Conservation (phyloP, 2,329 filamentous ascomycete species). For the Stagonosporopsis rhizophila region DNA sequence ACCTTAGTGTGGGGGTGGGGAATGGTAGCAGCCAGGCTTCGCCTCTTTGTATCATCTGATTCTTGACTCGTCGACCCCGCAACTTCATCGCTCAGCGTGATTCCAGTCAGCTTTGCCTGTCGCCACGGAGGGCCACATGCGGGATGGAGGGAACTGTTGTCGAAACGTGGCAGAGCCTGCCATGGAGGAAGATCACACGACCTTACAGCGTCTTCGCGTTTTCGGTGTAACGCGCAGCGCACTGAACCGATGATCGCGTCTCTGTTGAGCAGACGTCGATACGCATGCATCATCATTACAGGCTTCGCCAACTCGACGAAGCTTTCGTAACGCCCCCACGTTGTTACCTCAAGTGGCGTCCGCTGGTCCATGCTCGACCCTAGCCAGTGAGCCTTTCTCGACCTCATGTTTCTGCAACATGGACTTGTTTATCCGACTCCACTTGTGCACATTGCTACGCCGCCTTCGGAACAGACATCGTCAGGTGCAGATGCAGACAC, state of each 20-base stretch:
- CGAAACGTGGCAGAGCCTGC: constrained; percentile 44
- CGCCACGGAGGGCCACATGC: constrained; percentile 36
- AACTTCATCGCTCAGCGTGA: constrained; percentile 36
- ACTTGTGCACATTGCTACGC: constrained; percentile 8
- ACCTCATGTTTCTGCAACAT: constrained; percentile 16
- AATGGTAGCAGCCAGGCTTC: constrained; percentile 26
- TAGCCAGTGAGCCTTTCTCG: constrained; percentile 26
- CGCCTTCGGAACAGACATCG: not conserved
- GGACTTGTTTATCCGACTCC: constrained; percentile 2
- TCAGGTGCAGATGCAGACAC: not conserved
- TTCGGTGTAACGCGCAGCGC: not conserved
- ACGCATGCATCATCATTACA: constrained; percentile 4
- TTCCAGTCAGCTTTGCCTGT: constrained; percentile 26
- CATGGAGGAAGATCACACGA: constrained; percentile 7
- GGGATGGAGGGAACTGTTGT: constrained; percentile 27
- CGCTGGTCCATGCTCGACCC: constrained; percentile 24
- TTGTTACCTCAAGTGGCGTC: constrained; percentile 30
- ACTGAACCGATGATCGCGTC: constrained; percentile 3
- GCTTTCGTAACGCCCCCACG: constrained; percentile 32
- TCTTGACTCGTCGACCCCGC: constrained; percentile 26
- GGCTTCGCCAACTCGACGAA: constrained; percentile 6
- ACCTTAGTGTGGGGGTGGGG: constrained; percentile 50
- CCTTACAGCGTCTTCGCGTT: not conserved
- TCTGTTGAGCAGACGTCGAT: not conserved
- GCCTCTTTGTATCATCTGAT: constrained; percentile 48